Evolutionary conservation across 2,329 filamentous ascomycete species (phyloP).

Genomic region (Fusarium mangiferae): DNA sequence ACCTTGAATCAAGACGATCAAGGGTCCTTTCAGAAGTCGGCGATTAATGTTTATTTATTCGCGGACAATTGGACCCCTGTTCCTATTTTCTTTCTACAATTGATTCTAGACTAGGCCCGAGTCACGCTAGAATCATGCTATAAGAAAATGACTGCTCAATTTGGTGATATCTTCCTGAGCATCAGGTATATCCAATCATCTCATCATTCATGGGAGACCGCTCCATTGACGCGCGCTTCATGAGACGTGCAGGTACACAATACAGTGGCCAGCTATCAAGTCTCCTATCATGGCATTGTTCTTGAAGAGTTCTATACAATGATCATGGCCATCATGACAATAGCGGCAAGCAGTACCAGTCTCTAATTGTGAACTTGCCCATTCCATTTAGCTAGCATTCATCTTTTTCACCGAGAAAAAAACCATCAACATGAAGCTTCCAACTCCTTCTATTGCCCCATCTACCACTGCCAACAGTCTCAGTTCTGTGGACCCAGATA

Average conservation of each 20-base stretch:
- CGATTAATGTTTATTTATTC: not conserved
- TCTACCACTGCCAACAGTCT: conserved; percentile 22
- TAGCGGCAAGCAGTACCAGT: not conserved
- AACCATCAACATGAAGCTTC: conserved; percentile 6
- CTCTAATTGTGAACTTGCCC: not conserved
- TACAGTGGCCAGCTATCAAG: not conserved
- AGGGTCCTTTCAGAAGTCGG: not conserved
- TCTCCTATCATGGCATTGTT: not conserved
- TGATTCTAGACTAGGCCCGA: not conserved
- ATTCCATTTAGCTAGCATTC: not conserved
- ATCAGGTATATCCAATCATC: conserved; percentile 24
- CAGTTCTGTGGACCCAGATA: conserved; percentile 31
- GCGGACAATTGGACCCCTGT: not conserved
- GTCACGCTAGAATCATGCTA: not conserved
- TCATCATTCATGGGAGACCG: not conserved
- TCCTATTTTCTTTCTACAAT: not conserved
- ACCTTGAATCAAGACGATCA: not conserved
- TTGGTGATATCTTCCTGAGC: conserved; percentile 33
- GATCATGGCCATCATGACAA: not conserved
- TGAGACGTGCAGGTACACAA: not conserved
- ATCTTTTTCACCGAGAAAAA: not conserved
- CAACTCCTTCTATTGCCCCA: conserved; percentile 18
- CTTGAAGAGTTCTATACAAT: not conserved
- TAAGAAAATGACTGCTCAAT: not conserved
- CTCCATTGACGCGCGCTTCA: not conserved